Base-by-base conservation (phyloP, 441 rosid species). In the Arabidopsis lyrata region DNA sequence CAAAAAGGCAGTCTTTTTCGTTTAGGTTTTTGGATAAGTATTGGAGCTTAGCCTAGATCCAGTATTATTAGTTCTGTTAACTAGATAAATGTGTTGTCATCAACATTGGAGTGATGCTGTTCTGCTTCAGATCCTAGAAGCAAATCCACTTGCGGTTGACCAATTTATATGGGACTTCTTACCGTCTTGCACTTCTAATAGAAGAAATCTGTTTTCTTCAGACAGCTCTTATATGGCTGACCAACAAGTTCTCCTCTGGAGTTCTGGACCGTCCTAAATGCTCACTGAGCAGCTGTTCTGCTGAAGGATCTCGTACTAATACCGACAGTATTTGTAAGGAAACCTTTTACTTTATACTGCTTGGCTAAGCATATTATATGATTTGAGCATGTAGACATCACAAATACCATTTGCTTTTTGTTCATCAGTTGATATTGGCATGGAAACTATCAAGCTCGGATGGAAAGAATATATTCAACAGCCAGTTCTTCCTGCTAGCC, bases 401-500 rank as follows among this genome's bases (percentile, higher is more conserved):
- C 63, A 42, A 77, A 44, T 24, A 38, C 55, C 62, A 68, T 55
- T 35, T 74, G 61, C 59, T 47, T 76, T 78, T 76, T 78, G 57
- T 66, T 75, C 62, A 42, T 50, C 77, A 81, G 85, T 81, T 73
- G 83, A 70, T 80, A 76, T 55, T 63, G 86, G 96, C 65, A 68
- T 91, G 70, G 93, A 89, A 70, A 87, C 94, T 68, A 87, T 94
- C 77, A 92, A 89, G 85, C 91, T 86, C 35, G 99, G 97, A 66
- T 92, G 95, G 99, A 90, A 80, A 86, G 97, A 94, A 80, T 94
- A 92, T 70, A 74, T 92, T 65, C 91, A 92, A 60, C 97, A 90
- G 76, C 99, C 95, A 1, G 97, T 89, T 77, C 95, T 94, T 68
- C 97, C 97, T 27, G 99, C 99, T 71, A 92, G 99, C 85, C 91